Percentiles rank a stretch among this genome's conserved stretches.
phyloP scores from a whole-genome alignment of 805 yeast species.

The Kodamaea restingae region DNA sequence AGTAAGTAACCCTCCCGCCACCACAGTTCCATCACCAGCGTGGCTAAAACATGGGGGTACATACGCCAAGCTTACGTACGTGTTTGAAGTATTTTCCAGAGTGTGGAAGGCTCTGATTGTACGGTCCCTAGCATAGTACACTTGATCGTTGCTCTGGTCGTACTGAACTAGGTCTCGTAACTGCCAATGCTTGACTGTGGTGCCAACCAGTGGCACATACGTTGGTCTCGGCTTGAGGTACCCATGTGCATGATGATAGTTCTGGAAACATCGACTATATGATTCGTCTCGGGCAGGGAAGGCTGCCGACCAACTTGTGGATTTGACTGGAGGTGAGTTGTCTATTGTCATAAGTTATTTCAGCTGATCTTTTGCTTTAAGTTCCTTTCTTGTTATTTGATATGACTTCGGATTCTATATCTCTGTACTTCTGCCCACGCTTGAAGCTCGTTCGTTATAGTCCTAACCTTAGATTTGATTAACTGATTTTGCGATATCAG shows the following conservation, averaged over 20 bases:
- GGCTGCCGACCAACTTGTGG: background rate
- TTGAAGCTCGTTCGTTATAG: too few species aligned
- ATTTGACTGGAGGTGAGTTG: background rate
- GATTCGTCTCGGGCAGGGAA: conserved; percentile 1
- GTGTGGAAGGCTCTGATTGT: conserved; percentile 25
- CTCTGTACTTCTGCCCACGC: too few species aligned
- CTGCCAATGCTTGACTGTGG: conserved; percentile 66
- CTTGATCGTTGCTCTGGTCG: conserved; percentile 37
- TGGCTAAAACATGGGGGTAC: conserved; percentile 66
- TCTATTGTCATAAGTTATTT: background rate
- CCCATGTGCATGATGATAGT: conserved; percentile 38
- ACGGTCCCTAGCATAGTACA: conserved; percentile 58
- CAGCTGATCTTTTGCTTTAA: background rate
- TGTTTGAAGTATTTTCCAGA: conserved; percentile 11
- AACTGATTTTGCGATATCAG: too few species aligned
- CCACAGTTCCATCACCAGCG: conserved; percentile 47
- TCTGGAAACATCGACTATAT: conserved; percentile 34
- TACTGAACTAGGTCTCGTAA: conserved; percentile 67
- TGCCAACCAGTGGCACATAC: conserved; percentile 29
- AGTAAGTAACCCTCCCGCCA: conserved; percentile 47
- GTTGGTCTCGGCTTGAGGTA: conserved; percentile 34
- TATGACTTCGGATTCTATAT: too few species aligned
- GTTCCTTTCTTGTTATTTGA: too few species aligned
- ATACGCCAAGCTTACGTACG: conserved; percentile 51
- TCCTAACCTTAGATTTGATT: too few species aligned